These are phyloP conservation scores for Elaeagnus macrophylla DNA, from an alignment of 306 rosid genomes.

Conservation along the genomic window DNA sequence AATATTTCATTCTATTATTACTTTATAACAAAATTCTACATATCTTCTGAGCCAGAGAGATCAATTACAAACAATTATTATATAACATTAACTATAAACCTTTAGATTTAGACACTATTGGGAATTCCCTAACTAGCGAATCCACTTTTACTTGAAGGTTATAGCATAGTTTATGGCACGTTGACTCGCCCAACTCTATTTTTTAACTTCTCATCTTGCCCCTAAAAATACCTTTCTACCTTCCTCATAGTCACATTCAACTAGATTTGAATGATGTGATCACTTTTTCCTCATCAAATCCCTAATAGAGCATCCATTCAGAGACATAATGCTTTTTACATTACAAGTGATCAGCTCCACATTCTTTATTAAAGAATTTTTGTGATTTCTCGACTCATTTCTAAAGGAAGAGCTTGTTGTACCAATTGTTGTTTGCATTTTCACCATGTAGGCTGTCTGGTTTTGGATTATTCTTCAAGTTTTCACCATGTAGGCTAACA, in stretches of 20 bases:
- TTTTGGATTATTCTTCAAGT: slow-evolving; percentile 23
- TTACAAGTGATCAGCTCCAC: slow-evolving; percentile 19
- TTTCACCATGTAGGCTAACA: no score
- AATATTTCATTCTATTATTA: no score
- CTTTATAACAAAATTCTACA: no score
- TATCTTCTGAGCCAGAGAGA: no score
- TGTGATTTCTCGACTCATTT: slow-evolving; percentile 20
- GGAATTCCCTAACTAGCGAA: no score
- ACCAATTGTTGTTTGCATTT: slow-evolving; percentile 25
- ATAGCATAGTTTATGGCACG: no score
- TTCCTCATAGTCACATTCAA: slow-evolving; percentile 29
- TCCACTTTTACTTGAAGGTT: no score
- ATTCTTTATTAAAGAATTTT: slow-evolving; percentile 22
- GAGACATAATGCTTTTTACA: slow-evolving; percentile 23
- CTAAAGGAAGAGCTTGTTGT: slow-evolving; percentile 21
- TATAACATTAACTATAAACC: no score
- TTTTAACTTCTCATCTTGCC: no score
- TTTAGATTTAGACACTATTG: no score
- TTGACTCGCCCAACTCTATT: no score
- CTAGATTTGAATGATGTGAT: slow-evolving; percentile 34
- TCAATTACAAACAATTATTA: no score
- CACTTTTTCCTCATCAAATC: slow-evolving; percentile 93
- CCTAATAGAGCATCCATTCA: slow-evolving; percentile 53
- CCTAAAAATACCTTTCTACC: slow-evolving; percentile 30
- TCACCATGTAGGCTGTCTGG: slow-evolving; percentile 17